Conservation (phyloP, 164 flowering plant genomes). For the Chloranthus sessilifolius region DNA sequence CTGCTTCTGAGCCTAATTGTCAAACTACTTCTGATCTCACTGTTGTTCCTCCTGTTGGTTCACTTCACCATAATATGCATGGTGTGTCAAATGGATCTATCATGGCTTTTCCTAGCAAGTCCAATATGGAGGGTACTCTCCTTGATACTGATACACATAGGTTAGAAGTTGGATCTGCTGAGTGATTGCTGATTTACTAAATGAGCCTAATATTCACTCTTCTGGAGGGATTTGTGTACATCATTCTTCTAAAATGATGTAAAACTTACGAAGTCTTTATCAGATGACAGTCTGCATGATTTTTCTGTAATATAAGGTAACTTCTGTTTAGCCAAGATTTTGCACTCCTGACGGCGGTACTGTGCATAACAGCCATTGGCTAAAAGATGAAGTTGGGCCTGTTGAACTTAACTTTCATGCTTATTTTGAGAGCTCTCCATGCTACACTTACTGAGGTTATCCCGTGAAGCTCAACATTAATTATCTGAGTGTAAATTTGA, state of each 20-base stretch:
- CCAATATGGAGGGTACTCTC: conserved; percentile 9
- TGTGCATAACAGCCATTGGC: neutral
- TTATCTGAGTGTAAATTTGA: too few species aligned
- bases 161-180: conserved; percentile 6
- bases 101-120: conserved; percentile 9
- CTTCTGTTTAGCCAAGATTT: neutral
- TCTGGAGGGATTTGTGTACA: neutral
- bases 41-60: conserved; percentile 12
- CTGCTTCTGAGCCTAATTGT: conserved; percentile 6
- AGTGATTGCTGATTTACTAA: too few species aligned
- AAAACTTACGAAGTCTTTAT: neutral
- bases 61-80: conserved; percentile 1
- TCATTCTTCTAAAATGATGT: conserved; percentile 1
- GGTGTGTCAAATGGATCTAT: conserved; percentile 7
- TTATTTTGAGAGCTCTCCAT: neutral
- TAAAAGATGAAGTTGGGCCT: conserved; percentile 3
- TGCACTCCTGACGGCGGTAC: neutral
- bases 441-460: too few species aligned
- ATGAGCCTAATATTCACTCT: neutral
- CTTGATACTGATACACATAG: neutral
- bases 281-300: neutral
- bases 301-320: neutral
- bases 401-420: neutral
- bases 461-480: too few species aligned
- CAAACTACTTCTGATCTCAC: conserved; percentile 6